A percentile compares a stretch with the other conserved stretches of the same genome.
These are phyloP conservation scores for Boletus pseudopeckii DNA, from an alignment of 768 basidiomycete genomes.

Conservation along the genomic window DNA sequence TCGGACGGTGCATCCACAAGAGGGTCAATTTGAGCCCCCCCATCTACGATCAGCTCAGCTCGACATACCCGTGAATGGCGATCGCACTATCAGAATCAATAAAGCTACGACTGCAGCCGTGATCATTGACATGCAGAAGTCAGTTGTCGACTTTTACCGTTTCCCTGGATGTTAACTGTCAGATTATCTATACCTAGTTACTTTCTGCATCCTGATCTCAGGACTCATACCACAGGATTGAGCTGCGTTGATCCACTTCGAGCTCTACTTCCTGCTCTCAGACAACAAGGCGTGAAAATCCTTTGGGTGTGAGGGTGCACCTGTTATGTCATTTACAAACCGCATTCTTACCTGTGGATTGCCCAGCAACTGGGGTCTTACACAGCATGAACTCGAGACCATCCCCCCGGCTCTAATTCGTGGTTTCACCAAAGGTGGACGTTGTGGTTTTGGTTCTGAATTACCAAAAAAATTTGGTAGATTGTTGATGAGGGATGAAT, in stretches of 20 bases:
- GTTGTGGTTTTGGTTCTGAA: constrained; percentile 52
- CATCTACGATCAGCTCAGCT: constrained; percentile 38
- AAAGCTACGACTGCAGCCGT: constrained; percentile 51
- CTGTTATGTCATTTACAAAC: background rate
- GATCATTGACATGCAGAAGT: constrained; percentile 79
- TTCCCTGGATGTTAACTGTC: background rate
- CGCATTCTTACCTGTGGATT: background rate
- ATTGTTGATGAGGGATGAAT: constrained; percentile 54
- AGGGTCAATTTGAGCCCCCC: constrained; percentile 29
- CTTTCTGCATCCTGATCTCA: constrained; percentile 61
- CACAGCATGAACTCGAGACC: constrained; percentile 56
- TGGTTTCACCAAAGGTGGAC: constrained; percentile 47
- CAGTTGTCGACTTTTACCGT: constrained; percentile 12
- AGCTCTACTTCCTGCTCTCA: constrained; percentile 45
- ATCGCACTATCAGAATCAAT: constrained; percentile 49
- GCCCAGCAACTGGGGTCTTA: constrained; percentile 68
- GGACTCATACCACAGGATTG: constrained; percentile 52
- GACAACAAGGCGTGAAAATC: constrained; percentile 51
- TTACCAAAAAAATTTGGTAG: constrained; percentile 53
- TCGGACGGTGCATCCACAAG: constrained; percentile 40
- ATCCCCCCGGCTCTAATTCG: constrained; percentile 60
- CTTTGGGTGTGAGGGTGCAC: constrained; percentile 57
- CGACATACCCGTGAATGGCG: constrained; percentile 54
- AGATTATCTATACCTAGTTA: constrained; percentile 38
- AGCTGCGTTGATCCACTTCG: constrained; percentile 55